Evolutionary conservation across 2,329 filamentous ascomycete species (phyloP), one percentile per base, ranked within the genome.

Genomic region (Colletotrichum sublineola): DNA sequence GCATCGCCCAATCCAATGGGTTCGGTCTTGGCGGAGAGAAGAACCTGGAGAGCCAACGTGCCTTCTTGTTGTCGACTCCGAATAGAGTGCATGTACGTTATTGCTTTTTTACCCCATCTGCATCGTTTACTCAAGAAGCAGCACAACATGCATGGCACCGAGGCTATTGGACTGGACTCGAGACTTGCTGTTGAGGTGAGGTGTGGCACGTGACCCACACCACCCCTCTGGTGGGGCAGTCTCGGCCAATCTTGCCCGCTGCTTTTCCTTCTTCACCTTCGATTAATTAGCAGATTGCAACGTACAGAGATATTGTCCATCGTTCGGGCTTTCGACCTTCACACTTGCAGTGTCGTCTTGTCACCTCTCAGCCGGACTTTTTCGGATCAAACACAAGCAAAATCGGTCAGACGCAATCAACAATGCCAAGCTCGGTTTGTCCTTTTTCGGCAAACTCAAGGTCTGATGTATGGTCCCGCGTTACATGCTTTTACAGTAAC

Each of bases 381-480:
- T 62, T 33, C 42, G 18, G 29, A 18, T 18, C 7, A 15, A 3
- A 24, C 42, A 8, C 9, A 12, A 50, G 20, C 31, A 62, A 44
- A 62, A 44, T 50, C 29, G n/a, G n/a, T 12, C 31, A 46, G 58
- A 48, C 31, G 29, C 18, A 36, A 33, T 20, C n/a, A 15, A 15
- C 18, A 56, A n/a, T 31, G 7, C 31, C 9, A 56, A n/a, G 58
- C 58, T 67, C n/a, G 29, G 44, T 29, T 38, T 40, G n/a, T 52
- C 31, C 48, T 31, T 44, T 57, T 58, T 11, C 33, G 31, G 48
- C 53, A 52, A 57, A 55, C 8, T 50, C 58, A 53, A 55, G 52
- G 29, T 38, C 42, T 44, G 46, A 46, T 44, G 9, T 44, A 50
- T 11, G 4, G 29, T 40, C 3, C 52, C 52, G 64, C 58, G 31